Evolutionary conservation across 768 basidiomycete genomes (phyloP).

Genomic region (Leccinum boreale): DNA sequence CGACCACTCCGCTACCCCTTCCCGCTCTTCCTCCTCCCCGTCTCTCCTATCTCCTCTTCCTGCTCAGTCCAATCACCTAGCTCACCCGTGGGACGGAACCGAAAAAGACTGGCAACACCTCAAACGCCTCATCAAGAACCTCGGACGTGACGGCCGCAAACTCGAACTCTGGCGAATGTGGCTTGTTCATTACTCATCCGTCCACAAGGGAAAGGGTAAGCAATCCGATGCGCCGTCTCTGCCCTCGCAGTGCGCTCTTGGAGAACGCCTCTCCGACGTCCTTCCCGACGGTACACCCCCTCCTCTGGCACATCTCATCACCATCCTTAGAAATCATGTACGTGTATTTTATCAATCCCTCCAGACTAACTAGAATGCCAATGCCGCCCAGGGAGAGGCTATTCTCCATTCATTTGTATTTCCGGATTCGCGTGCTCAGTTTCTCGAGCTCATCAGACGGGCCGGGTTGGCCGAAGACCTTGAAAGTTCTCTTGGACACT

Average conservation of each 20-base stretch:
- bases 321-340: slow-evolving; percentile 60
- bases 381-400: slow-evolving; percentile 44
- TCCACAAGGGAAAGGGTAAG: slow-evolving; percentile 38
- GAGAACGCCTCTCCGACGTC: slow-evolving; percentile 9
- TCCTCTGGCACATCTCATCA: slow-evolving; percentile 42
- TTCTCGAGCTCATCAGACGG: slow-evolving; percentile 51
- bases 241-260: slow-evolving; percentile 4
- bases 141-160: slow-evolving; percentile 67
- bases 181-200: slow-evolving; percentile 44
- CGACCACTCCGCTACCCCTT: not conserved
- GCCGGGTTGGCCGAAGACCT: slow-evolving; percentile 41
- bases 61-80: slow-evolving; percentile 16
- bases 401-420: slow-evolving; percentile 63
- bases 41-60: slow-evolving; percentile 18
- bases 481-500: slow-evolving; percentile 18
- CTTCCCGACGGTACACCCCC: slow-evolving; percentile 16
- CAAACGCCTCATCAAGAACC: slow-evolving; percentile 46
- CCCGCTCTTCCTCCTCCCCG: slow-evolving; percentile 4
- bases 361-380: slow-evolving; percentile 7
- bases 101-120: slow-evolving; percentile 62
- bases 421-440: slow-evolving; percentile 71
- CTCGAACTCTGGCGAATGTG: slow-evolving; percentile 75
- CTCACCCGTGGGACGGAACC: slow-evolving; percentile 55
- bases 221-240: slow-evolving; percentile 36
- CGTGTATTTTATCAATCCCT: slow-evolving; percentile 26